Evolutionary conservation across 176 grass and related monocot species (phyloP), one percentile per base, ranked within the genome.

Genomic region (Zea mays): DNA sequence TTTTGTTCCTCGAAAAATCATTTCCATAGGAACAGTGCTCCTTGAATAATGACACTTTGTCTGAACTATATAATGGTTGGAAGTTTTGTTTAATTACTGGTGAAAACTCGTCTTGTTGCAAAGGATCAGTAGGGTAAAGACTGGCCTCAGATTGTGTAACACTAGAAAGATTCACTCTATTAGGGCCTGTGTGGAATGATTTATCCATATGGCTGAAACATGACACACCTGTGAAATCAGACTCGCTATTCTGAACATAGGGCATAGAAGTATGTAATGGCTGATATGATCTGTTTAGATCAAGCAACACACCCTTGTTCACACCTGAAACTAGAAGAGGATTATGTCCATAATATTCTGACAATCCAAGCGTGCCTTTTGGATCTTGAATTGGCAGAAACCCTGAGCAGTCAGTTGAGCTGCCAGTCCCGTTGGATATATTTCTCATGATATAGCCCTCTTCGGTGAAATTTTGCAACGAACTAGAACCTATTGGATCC

Each of bases 331-430:
- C 71, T 27, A 37, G 57, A 78, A 65, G 79, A 33, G 40, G 69
- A 61, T 62, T 56, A 71, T 50, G 41, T 79, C 51, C 69, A 79
- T 70, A 65, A 72, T 69, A 85, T 63, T 87, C 88, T 49, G 81
- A 75, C 76, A 65, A 71, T 72, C 49, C 44, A 2, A n/a, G 17
- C 34, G 51, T 56, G 72, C 20, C 59, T 50, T 71, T 45, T 19
- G 34, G 27, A 70, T 92, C 79, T 68, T 84, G 90, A 27, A 93
- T 86, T 75, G 65, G 72, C 45, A 87, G 73, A 72, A 90, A 60
- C 39, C 70, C 83, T 73, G 83, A 55, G 65, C 85, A 86, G 8
- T 75, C 67, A 74, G 85, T 79, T 52, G 79, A 85, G 35, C 3
- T 82, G 39, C 20, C 85, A 62, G 79, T 55, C 49, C 62, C 33